Evolutionary conservation across 2,329 filamentous ascomycete genomes (phyloP).

Genomic region (Leptosphaerulina australis): DNA sequence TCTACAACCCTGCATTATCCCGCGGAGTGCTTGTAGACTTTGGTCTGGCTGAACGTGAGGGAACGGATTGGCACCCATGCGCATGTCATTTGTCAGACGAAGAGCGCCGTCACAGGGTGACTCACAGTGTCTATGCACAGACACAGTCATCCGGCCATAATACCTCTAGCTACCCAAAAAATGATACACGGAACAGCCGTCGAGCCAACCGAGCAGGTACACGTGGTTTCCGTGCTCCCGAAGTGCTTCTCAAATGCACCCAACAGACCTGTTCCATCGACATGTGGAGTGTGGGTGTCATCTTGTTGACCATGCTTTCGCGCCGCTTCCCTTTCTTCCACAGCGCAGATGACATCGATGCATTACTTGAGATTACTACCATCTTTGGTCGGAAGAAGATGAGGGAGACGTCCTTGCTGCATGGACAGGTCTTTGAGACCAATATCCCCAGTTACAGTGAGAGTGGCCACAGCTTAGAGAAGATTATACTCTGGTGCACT

Average conservation of each 20-base stretch:
- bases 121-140: constrained; percentile 65
- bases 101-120: constrained; percentile 64
- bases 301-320: constrained; percentile 90
- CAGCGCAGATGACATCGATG: constrained; percentile 96
- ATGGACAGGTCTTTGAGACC: constrained; percentile 91
- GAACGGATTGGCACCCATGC: constrained; percentile 78
- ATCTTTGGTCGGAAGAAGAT: constrained; percentile 89
- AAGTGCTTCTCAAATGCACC: constrained; percentile 96
- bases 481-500: constrained; percentile 95
- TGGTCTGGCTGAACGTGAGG: constrained; percentile 81
- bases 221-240: constrained; percentile 91
- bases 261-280: constrained; percentile 91
- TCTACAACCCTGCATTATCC: constrained; percentile 81
- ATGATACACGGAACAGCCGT: constrained; percentile 83
- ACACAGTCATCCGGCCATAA: constrained; percentile 51
- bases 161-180: constrained; percentile 78
- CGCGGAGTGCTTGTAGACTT: constrained; percentile 97
- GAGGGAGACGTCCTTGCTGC: constrained; percentile 79
- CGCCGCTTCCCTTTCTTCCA: constrained; percentile 98
- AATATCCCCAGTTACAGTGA: constrained; percentile 89
- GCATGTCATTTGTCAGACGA: constrained; percentile 73
- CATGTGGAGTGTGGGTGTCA: constrained; percentile 97
- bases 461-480: constrained; percentile 84
- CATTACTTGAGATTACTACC: constrained; percentile 94
- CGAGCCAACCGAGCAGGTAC: constrained; percentile 95